Evolutionary conservation across 176 grass and related monocot species (phyloP).

Genomic region (Neostapfia colusana): DNA sequence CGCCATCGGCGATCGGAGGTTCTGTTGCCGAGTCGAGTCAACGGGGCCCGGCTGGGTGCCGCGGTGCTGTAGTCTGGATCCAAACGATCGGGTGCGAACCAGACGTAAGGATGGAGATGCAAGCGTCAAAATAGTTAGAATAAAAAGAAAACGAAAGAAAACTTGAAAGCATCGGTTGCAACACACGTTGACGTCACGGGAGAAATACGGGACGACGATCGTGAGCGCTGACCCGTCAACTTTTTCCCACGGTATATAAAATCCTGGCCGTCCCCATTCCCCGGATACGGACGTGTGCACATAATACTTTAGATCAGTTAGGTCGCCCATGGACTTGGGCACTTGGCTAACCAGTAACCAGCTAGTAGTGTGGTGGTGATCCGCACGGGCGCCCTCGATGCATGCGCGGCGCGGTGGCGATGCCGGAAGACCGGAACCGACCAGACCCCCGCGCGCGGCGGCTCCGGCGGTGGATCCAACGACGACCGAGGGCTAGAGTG

Average conservation of each 20-base stretch:
- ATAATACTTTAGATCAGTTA: background rate
- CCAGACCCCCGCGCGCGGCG: background rate
- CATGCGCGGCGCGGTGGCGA: background rate
- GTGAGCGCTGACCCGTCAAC: background rate
- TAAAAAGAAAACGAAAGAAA: no score
- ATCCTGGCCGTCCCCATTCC: no score
- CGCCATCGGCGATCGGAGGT: background rate
- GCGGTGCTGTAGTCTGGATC: background rate
- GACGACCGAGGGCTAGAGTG: background rate
- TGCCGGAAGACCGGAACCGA: background rate
- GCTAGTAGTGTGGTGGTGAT: background rate
- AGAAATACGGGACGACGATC: background rate
- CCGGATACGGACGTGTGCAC: background rate
- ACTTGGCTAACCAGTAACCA: background rate
- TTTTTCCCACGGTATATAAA: background rate
- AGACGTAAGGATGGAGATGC: background rate
- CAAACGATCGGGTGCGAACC: background rate
- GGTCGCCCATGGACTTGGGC: background rate
- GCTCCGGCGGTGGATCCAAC: slow-evolving; percentile 1
- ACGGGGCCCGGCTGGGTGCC: background rate
- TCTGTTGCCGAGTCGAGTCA: background rate
- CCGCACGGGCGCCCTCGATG: slow-evolving; percentile 22
- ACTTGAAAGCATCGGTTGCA: no score
- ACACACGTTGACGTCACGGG: background rate
- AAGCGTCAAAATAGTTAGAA: background rate